Conservation (phyloP, 2,329 filamentous ascomycete species). For the Ophiosphaerella korrae region DNA sequence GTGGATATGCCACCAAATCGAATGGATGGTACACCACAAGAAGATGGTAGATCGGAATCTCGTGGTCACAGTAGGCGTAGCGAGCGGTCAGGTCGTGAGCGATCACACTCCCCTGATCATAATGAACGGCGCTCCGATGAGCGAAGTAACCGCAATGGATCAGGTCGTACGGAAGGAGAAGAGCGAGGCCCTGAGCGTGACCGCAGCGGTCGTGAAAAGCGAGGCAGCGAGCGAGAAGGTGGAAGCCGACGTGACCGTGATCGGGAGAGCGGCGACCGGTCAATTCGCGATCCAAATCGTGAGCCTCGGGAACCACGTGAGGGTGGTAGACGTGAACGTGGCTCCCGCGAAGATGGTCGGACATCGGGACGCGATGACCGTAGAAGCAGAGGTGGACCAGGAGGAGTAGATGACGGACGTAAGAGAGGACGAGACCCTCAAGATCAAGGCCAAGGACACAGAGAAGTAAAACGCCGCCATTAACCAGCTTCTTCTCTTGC, state of each 20-base stretch:
- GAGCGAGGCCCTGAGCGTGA: conserved; percentile 34
- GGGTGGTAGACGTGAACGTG: conserved; percentile 27
- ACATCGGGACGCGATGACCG: conserved; percentile 31
- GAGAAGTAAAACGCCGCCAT: conserved; percentile 30
- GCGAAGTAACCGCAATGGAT: conserved; percentile 26
- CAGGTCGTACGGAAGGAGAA: conserved; percentile 25
- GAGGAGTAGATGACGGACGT: conserved; percentile 22
- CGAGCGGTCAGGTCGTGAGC: conserved; percentile 33
- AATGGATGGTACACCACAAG: conserved; percentile 23
- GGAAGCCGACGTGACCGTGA: conserved; percentile 26
- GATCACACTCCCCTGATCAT: conserved; percentile 28
- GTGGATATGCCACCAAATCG: conserved; percentile 21
- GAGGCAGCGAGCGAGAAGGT: conserved; percentile 26
- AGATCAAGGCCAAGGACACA: conserved; percentile 28
- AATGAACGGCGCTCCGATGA: conserved; percentile 35
- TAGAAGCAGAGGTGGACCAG: conserved; percentile 22
- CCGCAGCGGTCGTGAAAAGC: conserved; percentile 33
- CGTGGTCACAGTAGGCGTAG: conserved; percentile 33
- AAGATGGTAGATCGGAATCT: conserved; percentile 34
- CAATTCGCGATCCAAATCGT: conserved; percentile 12
- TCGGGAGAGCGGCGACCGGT: conserved; percentile 22
- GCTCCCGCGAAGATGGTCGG: conserved; percentile 29
- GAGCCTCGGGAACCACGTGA: conserved; percentile 23
- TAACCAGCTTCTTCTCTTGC: conserved; percentile 4
- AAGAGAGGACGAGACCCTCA: conserved; percentile 29